Evolutionary conservation across 352 stramenopile species (phyloP), one percentile per base, ranked within the genome.

Genomic region (Phytophthora crassamura): DNA sequence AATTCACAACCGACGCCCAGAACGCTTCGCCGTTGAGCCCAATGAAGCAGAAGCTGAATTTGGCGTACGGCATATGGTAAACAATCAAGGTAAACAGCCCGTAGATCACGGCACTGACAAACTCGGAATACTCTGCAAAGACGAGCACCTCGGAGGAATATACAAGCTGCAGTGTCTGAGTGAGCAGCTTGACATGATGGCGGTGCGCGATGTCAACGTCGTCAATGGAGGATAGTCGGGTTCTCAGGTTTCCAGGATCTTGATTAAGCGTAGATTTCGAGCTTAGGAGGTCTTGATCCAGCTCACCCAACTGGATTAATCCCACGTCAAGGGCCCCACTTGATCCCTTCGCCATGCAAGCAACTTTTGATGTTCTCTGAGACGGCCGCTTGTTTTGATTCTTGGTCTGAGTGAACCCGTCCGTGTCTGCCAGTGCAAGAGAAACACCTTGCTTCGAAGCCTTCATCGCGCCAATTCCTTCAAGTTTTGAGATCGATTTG

Each of bases 51-150:
- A 72, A 5, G 33, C 39, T 70, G 55, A 52, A 70, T 28, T 66
- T 59, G 39, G 62, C 45, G 38, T 59, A 57, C 4, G 47, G 56
- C 28, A 66, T 35, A 7, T 53, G 55, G 33, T 58, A 64, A 4
- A 64, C 25, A 3, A 49, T 52, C 12, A 70, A 43, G 1, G 68
- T 45, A 55, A 76, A 81, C 4, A 69, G 28, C 6, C 41, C 62
- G 50, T 80, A 77, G 20, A 62, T 48, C 10, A 57, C 46, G 1
- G 68, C 50, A 32, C 69, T 62, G 16, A 53, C 50, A n/a, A 55
- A 70, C 46, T 77, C 68, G 18, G 67, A 50, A 52, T 77, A 80
- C 59, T 77, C 72, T n/a, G 51, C 55, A 16, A 80, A 57, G 16
- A 68, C 32, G 7, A 74, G 49, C 25, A 64, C 58, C 48, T 73